Percentiles rank a stretch among this genome's conserved stretches.
These are phyloP conservation scores for Pseudogymnoascus sp. DNA, from an alignment of 2,329 filamentous ascomycete genomes.

Conservation along the genomic window DNA sequence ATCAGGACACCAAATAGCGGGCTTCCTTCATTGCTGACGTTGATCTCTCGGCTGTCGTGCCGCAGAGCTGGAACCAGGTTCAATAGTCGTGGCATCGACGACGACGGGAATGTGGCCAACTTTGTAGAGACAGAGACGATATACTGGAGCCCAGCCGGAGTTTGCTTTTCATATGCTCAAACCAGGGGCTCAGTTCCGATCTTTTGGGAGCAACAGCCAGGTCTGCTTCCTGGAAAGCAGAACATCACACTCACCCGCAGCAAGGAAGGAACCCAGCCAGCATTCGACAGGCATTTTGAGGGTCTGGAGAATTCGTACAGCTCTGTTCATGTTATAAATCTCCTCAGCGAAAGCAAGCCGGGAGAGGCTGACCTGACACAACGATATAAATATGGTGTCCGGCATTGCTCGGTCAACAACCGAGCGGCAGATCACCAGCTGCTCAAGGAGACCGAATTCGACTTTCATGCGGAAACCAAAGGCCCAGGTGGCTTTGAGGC, in stretches of 20 bases:
- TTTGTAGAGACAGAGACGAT: conserved; percentile 97
- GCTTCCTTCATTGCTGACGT: conserved; percentile 72
- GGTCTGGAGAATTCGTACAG: conserved; percentile 81
- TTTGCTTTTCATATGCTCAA: conserved; percentile 90
- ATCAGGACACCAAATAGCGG: conserved; percentile 58
- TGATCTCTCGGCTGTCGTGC: conserved; percentile 89
- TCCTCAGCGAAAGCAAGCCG: conserved; percentile 82
- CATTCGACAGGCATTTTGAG: conserved; percentile 92
- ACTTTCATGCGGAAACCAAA: conserved; percentile 92
- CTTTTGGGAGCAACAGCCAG: conserved; percentile 93
- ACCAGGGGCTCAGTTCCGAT: conserved; percentile 87
- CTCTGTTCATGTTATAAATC: conserved; percentile 83
- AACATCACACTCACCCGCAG: conserved; percentile 90
- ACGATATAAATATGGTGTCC: conserved; percentile 71
- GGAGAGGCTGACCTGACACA: conserved; percentile 78
- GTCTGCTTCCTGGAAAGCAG: conserved; percentile 82
- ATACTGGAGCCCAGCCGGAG: conserved; percentile 68
- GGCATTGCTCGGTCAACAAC: conserved; percentile 62
- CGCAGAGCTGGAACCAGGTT: conserved; percentile 87
- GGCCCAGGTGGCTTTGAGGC: conserved; percentile 82
- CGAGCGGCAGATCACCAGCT: conserved; percentile 59
- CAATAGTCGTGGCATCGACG: conserved; percentile 94
- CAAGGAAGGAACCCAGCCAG: conserved; percentile 81
- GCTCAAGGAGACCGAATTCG: conserved; percentile 77
- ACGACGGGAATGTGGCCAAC: conserved; percentile 95